Conservation (phyloP, 2,329 filamentous ascomycete genomes). For the Penicillium olsonii region DNA sequence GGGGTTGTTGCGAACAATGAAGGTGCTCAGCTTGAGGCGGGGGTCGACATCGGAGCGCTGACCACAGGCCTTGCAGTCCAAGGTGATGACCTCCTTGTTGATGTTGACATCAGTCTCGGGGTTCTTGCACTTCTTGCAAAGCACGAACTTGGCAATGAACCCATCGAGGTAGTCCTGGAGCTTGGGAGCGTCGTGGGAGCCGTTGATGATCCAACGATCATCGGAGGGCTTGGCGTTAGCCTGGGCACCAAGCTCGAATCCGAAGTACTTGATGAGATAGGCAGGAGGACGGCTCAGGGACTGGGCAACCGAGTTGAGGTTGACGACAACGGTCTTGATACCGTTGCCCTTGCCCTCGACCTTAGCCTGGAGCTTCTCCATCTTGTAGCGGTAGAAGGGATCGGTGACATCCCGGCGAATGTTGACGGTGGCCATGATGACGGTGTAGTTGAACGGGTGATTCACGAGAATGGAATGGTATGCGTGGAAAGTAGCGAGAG, state of each 20-base stretch:
- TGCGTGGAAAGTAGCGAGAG: conserved; percentile 36
- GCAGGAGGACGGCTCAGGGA: conserved; percentile 89
- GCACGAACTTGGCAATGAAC: conserved; percentile 98
- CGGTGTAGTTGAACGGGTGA: conserved; percentile 36
- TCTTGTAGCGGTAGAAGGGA: conserved; percentile 99
- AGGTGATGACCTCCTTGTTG: conserved; percentile 86
- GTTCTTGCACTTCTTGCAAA: conserved; percentile 99
- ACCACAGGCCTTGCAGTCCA: conserved; percentile 99
- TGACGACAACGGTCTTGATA: conserved; percentile 98
- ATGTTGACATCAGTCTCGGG: conserved; percentile 95
- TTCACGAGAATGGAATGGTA: conserved; percentile 31
- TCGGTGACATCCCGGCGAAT: conserved; percentile 97
- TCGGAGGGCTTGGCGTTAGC: conserved; percentile 97
- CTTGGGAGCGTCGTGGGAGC: conserved; percentile 90
- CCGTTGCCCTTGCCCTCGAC: conserved; percentile 99
- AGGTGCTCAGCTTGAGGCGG: conserved; percentile 92
- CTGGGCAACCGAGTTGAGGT: conserved; percentile 88
- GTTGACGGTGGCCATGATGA: conserved; percentile 95
- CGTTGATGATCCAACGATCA: conserved; percentile 99
- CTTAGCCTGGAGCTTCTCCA: conserved; percentile 98
- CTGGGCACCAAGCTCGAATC: conserved; percentile 97
- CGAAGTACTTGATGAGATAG: conserved; percentile 99
- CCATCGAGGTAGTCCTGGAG: conserved; percentile 97
- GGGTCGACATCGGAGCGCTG: conserved; percentile 89
- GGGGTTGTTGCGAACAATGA: conserved; percentile 88